Evolutionary conservation across 1,284 basidiomycete genomes (phyloP).

Genomic region (Gymnopus androsaceus): DNA sequence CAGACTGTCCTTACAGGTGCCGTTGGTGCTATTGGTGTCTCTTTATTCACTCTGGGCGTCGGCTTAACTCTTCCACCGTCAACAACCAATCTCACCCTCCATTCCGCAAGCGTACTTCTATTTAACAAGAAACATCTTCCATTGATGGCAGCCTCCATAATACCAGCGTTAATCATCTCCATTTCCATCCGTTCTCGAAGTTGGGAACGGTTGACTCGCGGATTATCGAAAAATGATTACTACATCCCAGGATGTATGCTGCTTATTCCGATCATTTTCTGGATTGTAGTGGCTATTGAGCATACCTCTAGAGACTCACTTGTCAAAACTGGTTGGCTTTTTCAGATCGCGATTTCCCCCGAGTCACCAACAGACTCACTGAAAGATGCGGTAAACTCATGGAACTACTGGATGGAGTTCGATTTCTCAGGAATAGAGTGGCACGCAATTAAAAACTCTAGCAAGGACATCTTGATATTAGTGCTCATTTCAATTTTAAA

Average conservation of each 20-base stretch:
- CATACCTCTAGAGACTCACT: conserved; percentile 11
- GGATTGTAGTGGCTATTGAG: conserved; percentile 19
- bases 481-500: conserved; percentile 28
- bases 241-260: conserved; percentile 22
- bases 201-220: conserved; percentile 20
- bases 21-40: conserved; percentile 26
- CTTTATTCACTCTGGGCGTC: conserved; percentile 25
- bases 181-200: conserved; percentile 19
- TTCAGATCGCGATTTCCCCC: conserved; percentile 23
- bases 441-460: conserved; percentile 23
- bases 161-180: conserved; percentile 22
- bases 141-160: conserved; percentile 24
- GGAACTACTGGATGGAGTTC: conserved; percentile 28
- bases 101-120: not conserved
- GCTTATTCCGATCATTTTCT: conserved; percentile 21
- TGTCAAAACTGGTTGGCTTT: conserved; percentile 22
- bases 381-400: conserved; percentile 18
- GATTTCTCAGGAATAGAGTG: conserved; percentile 27
- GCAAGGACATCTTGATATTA: conserved; percentile 24
- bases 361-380: not conserved
- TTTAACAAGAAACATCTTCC: not conserved
- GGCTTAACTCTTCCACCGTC: not conserved
- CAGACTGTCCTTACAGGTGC: conserved; percentile 27
- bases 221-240: conserved; percentile 19
- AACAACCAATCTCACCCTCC: not conserved